phyloP scores from a whole-genome alignment of 768 basidiomycete species.

The Asterophora lycoperdoides region DNA sequence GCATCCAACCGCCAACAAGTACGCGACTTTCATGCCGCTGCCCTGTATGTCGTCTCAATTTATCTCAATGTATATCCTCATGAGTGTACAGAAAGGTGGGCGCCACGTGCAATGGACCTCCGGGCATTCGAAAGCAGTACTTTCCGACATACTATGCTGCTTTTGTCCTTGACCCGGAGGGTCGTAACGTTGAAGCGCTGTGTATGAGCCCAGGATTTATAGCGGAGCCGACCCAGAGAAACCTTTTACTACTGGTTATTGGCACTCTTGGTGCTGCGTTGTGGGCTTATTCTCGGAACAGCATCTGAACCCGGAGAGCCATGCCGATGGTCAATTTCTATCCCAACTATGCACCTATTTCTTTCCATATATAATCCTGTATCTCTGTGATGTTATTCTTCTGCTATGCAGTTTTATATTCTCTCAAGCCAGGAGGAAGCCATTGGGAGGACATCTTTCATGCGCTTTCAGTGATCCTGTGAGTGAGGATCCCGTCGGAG shows the following conservation, averaged over 20 bases:
- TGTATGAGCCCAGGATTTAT: slow-evolving; percentile 2
- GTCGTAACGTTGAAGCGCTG: slow-evolving; percentile 3
- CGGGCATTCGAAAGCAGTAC: slow-evolving; percentile 6
- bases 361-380: too few species aligned
- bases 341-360: too few species aligned
- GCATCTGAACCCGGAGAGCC: too few species aligned
- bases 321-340: too few species aligned
- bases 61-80: background rate
- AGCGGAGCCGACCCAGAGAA: slow-evolving; percentile 2
- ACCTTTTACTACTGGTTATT: background rate
- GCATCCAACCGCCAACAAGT: slow-evolving; percentile 5
- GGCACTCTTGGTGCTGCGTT: background rate
- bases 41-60: background rate
- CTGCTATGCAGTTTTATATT: too few species aligned
- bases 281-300: background rate
- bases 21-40: slow-evolving; percentile 3
- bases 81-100: slow-evolving; percentile 1
- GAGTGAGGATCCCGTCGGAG: too few species aligned
- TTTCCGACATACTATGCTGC: slow-evolving; percentile 4
- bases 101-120: slow-evolving; percentile 1
- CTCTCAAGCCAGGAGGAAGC: too few species aligned
- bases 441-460: too few species aligned
- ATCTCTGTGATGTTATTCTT: too few species aligned
- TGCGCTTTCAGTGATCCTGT: too few species aligned
- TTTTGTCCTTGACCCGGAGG: slow-evolving; percentile 4